Evolutionary conservation across 768 basidiomycete genomes (phyloP), one percentile per base, ranked within the genome.

Genomic region (Guyanaporus albipodus): DNA sequence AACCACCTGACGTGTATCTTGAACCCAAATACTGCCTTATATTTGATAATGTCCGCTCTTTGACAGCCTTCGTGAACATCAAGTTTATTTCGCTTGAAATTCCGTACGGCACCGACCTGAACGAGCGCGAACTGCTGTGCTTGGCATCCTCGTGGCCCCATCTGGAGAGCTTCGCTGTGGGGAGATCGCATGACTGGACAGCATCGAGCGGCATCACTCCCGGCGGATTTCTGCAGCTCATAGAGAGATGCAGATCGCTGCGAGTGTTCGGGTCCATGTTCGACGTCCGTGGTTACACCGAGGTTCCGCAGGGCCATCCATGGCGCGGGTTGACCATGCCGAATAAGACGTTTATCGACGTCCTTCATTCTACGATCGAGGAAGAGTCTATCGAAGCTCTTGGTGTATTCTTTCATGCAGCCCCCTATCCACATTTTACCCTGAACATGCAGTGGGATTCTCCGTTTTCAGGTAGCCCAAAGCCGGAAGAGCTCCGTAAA

Each of bases 41-140:
- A 12, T 48, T 48, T 4, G 17, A 35, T 32, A 14, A 8, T 5
- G 29, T 56, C 19, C 26, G 17, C 7, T 44, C 50, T 11, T 17
- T 56, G 12, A 44, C 40, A 0, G 40, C 8, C 29, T 57, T 53
- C 11, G 22, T 0, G 6, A 53, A 57, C 23, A 38, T 53, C 36
- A 46, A 18, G 6, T 32, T 19, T 2, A 27, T 56, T 15, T n/a
- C 5, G 6, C 33, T 58, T 24, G 14, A 42, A 21, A 31, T 44
- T 18, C 19, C 32, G 18, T 49, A 29, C 6, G 19, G 34, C 5
- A 12, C 36, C 2, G 48, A 57, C 31, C 15, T 58, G 26, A 46
- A 36, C 6, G 46, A 48, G 34, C 17, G 18, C 23, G 43, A 48
- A 15, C 26, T 58, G 2, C 41, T 57, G 17, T 18, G 10, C 7